Evolutionary conservation across 2,329 filamentous ascomycete genomes (phyloP).

Genomic region (Fusarium hainanense): DNA sequence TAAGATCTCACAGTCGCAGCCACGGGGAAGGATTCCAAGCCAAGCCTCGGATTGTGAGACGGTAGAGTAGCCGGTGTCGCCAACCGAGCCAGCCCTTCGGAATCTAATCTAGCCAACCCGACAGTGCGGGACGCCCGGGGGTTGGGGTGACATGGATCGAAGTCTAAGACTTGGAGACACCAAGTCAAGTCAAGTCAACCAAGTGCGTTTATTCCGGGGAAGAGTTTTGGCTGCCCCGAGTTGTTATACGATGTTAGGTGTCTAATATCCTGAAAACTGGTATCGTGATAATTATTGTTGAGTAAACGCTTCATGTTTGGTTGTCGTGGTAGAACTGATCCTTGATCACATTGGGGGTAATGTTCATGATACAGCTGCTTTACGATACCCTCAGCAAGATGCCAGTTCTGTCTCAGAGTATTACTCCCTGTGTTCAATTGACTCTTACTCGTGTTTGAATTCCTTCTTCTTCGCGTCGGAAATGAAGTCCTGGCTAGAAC

Average conservation of each 20-base stretch:
- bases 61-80: constrained; percentile 17
- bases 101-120: constrained; percentile 40
- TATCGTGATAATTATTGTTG: not conserved
- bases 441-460: not conserved
- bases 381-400: not conserved
- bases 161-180: not conserved
- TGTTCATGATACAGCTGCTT: not conserved
- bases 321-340: not conserved
- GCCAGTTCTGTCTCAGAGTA: not conserved
- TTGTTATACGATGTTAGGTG: not conserved
- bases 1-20: not conserved
- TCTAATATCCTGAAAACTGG: not conserved
- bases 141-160: constrained; percentile 27
- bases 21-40: constrained; percentile 13
- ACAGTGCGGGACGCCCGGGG: constrained; percentile 32
- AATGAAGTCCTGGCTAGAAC: constrained; percentile 18
- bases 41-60: constrained; percentile 30
- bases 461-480: not conserved
- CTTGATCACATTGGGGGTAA: not conserved
- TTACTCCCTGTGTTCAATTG: not conserved
- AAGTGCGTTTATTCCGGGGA: constrained; percentile 31
- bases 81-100: constrained; percentile 43
- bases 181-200: constrained; percentile 11
- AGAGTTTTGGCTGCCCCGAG: constrained; percentile 27
- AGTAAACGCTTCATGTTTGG: not conserved